Evolutionary conservation across 179 eudicot species (phyloP).

Genomic region (Actinidia arguta): DNA sequence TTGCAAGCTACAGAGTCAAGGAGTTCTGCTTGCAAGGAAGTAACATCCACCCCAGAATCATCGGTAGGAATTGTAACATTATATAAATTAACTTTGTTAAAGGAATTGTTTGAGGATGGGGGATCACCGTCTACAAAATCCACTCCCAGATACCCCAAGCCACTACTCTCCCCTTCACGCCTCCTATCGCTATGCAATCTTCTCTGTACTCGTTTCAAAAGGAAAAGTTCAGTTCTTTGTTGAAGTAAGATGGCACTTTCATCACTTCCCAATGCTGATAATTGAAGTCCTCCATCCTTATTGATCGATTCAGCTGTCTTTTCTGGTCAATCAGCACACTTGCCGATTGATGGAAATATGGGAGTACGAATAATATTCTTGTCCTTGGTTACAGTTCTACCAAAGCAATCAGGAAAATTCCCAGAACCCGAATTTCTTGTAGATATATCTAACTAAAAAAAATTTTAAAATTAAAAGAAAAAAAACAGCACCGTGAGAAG

Average conservation of each 20-base stretch:
- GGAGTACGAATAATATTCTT: constrained; percentile 29
- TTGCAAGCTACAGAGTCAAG: constrained; percentile 9
- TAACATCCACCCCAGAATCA: background rate
- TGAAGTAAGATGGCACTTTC: constrained; percentile 37
- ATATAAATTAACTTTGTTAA: constrained; percentile 32
- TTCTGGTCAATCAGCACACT: constrained; percentile 22
- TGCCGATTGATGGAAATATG: constrained; percentile 31
- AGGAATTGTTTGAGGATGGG: constrained; percentile 33
- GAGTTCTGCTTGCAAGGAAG: constrained; percentile 14
- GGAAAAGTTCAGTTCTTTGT: constrained; percentile 31
- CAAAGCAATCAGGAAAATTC: constrained; percentile 36
- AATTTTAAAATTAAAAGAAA: too few relatives aligned
- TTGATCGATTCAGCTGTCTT: constrained; percentile 23
- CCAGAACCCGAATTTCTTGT: constrained; percentile 38
- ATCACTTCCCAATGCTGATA: constrained; percentile 30
- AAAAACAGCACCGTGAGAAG: constrained; percentile 23
- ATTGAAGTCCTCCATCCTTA: constrained; percentile 29
- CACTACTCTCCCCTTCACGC: constrained; percentile 19
- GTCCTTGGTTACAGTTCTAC: constrained; percentile 32
- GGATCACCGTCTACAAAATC: constrained; percentile 21
- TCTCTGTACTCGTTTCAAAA: constrained; percentile 11
- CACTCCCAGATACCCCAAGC: constrained; percentile 18
- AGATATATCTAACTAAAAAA: constrained; percentile 64
- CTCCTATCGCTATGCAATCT: constrained; percentile 5
- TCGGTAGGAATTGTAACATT: constrained; percentile 26